Evolutionary conservation across 2,329 filamentous ascomycete genomes (phyloP).

Genomic region (Aspergillus sp.): DNA sequence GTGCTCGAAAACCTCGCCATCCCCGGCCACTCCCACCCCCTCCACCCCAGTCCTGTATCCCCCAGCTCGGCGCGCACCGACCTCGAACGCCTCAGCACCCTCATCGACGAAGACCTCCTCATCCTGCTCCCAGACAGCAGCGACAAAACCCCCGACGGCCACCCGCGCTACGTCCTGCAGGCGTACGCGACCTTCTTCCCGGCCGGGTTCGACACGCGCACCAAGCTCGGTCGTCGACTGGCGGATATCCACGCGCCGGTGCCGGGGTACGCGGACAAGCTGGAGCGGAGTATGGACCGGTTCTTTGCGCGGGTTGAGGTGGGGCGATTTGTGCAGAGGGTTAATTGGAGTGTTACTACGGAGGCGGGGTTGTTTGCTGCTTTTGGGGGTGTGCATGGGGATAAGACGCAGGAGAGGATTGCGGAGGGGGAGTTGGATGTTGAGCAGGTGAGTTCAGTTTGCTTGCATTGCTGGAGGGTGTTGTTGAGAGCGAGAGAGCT

Average conservation of each 20-base stretch:
- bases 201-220: constrained; percentile 55
- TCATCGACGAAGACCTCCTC: constrained; percentile 60
- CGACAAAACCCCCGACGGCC: constrained; percentile 17
- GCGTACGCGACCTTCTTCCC: constrained; percentile 58
- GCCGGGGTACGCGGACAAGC: constrained; percentile 55
- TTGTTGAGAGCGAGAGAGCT: no score
- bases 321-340: constrained; percentile 54
- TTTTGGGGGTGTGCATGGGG: constrained; percentile 20
- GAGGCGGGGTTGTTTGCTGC: constrained; percentile 40
- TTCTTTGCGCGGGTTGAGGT: constrained; percentile 56
- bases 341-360: constrained; percentile 50
- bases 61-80: constrained; percentile 14
- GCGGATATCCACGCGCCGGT: constrained; percentile 58
- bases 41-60: constrained; percentile 8
- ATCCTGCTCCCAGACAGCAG: constrained; percentile 49
- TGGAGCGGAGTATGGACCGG: constrained; percentile 60
- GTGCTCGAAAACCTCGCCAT: constrained; percentile 46
- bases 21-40: constrained; percentile 34
- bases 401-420: constrained; percentile 14
- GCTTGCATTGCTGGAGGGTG: background rate
- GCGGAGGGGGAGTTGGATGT: constrained; percentile 43
- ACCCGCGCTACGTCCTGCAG: constrained; percentile 52
- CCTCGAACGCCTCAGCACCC: constrained; percentile 49
- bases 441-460: constrained; percentile 34
- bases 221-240: constrained; percentile 54